Evolutionary conservation across 306 rosid genomes (phyloP).

Genomic region (Begonia loranthoides): DNA sequence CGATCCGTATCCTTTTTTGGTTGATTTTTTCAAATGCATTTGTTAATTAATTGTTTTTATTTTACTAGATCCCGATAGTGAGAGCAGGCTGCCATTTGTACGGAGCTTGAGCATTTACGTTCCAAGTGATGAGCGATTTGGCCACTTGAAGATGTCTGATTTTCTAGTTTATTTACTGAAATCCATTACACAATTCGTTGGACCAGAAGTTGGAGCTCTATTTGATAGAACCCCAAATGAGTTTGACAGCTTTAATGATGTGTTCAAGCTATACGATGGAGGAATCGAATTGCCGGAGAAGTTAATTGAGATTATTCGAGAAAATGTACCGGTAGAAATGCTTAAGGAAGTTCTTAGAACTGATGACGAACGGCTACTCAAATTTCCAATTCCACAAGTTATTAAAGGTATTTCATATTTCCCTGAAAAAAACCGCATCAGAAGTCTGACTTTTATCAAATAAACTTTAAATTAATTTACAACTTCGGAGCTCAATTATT

Average conservation of each 20-base stretch:
- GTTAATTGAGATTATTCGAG: constrained; percentile 26
- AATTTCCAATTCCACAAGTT: constrained; percentile 67
- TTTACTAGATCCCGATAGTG: constrained; percentile 38
- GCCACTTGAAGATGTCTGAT: constrained; percentile 68
- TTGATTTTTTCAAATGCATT: background rate
- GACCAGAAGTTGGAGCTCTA: constrained; percentile 47
- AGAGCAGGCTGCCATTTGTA: constrained; percentile 30
- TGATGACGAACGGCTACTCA: constrained; percentile 47
- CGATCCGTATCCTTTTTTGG: background rate
- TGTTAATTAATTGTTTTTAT: background rate
- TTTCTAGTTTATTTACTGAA: constrained; percentile 59
- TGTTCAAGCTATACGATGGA: constrained; percentile 57
- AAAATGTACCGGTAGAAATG: constrained; percentile 37
- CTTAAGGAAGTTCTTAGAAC: constrained; percentile 54
- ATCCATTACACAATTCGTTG: constrained; percentile 41
- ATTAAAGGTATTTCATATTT: constrained; percentile 37
- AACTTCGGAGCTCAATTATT: constrained; percentile 4
- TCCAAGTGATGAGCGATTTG: constrained; percentile 78
- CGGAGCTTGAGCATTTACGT: constrained; percentile 56
- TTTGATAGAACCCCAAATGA: constrained; percentile 36
- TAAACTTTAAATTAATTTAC: background rate
- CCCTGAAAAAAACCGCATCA: too few relatives aligned
- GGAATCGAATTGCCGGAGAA: constrained; percentile 44
- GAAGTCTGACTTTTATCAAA: background rate
- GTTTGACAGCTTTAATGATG: constrained; percentile 53